Evolutionary conservation across 129 eudicot species (phyloP).

Genomic region (Flaveria linearis): DNA sequence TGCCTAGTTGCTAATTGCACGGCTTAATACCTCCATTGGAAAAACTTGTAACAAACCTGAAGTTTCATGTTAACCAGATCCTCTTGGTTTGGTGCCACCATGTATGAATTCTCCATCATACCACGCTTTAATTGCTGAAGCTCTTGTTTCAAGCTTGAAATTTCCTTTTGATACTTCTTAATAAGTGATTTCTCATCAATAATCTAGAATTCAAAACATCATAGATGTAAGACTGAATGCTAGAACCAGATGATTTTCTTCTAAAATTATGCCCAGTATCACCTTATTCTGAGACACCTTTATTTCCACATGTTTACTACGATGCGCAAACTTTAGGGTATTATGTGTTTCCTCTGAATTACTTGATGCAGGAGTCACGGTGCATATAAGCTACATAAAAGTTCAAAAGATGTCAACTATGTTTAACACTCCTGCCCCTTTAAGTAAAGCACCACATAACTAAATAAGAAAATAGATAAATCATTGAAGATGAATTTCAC

Average conservation of each 20-base stretch:
- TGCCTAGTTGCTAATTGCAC: neutral
- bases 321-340: conserved; percentile 80
- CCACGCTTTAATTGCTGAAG: conserved; percentile 78
- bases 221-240: conserved; percentile 26
- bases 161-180: conserved; percentile 82
- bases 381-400: conserved; percentile 75
- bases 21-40: neutral
- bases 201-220: conserved; percentile 45
- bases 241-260: neutral
- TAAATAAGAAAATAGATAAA: neutral
- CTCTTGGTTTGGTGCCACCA: conserved; percentile 57
- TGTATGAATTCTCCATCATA: conserved; percentile 52
- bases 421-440: conserved; percentile 11
- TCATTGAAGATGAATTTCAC: conserved; percentile 3
- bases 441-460: neutral
- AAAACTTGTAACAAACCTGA: conserved; percentile 52
- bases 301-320: conserved; percentile 77
- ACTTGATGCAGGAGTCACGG: conserved; percentile 86
- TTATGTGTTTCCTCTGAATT: conserved; percentile 86
- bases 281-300: conserved; percentile 85
- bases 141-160: conserved; percentile 69
- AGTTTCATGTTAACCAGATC: conserved; percentile 75
- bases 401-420: conserved; percentile 22
- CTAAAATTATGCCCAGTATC: conserved; percentile 17
- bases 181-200: conserved; percentile 89